These are phyloP conservation scores for Seiridium cupressi DNA, from an alignment of 2,329 filamentous ascomycete species.

Conservation along the genomic window DNA sequence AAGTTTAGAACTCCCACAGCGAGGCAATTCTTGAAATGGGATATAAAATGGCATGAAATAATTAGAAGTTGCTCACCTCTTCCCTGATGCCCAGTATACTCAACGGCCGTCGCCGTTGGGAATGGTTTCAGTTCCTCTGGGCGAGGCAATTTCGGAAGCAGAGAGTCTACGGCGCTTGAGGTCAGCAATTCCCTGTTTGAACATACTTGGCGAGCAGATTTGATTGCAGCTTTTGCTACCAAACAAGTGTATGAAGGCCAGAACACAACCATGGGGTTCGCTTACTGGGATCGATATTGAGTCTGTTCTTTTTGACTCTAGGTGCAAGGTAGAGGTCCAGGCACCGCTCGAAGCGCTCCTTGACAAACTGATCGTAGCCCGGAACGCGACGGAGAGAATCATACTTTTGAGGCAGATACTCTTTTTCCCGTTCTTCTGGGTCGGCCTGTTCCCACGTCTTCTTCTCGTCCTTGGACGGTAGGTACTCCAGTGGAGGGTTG, in stretches of 20 bases:
- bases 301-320: conserved; percentile 83
- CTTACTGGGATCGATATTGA: conserved; percentile 84
- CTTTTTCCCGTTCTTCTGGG: conserved; percentile 85
- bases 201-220: no score
- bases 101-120: conserved; percentile 82
- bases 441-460: conserved; percentile 83
- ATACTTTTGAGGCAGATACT: conserved; percentile 81
- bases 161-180: conserved; percentile 47
- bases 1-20: no score
- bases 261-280: no score
- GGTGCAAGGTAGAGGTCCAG: conserved; percentile 94
- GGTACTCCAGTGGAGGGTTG: conserved; percentile 91
- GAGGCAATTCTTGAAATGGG: no score
- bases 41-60: no score
- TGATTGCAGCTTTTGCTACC: no score
- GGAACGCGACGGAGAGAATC: conserved; percentile 87
- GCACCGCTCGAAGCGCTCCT: conserved; percentile 94
- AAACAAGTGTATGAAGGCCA: no score
- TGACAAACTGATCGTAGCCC: conserved; percentile 85
- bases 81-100: conserved; percentile 86
- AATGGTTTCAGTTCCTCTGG: conserved; percentile 94
- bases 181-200: no score
- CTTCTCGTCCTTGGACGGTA: conserved; percentile 82
- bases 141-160: conserved; percentile 88
- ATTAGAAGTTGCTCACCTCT: conserved; percentile 33